Evolutionary conservation across 129 eudicot species (phyloP).

Genomic region (Heracleum sosnowskyi): DNA sequence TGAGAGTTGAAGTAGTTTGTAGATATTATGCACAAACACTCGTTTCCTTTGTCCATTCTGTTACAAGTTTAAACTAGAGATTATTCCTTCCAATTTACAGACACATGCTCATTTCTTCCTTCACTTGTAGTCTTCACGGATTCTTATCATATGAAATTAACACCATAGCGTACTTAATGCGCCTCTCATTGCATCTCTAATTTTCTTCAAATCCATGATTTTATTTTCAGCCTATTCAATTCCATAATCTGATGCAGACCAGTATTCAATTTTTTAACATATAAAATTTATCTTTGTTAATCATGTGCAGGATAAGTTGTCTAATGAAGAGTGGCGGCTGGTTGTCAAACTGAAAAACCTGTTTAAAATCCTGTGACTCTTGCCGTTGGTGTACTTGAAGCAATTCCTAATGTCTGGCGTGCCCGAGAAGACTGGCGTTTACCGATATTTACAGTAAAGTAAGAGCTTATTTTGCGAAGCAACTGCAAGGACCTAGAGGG

Average conservation of each 20-base stretch:
- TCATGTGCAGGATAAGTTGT: conserved; percentile 54
- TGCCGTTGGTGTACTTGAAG: neutral
- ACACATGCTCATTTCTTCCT: neutral
- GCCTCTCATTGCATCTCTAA: neutral
- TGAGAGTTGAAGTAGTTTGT: neutral
- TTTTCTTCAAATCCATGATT: neutral
- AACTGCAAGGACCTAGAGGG: neutral
- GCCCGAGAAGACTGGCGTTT: neutral
- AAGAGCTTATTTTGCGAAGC: neutral
- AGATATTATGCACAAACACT: neutral
- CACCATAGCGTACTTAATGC: neutral
- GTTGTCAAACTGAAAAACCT: conserved; percentile 63
- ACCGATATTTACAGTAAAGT: neutral
- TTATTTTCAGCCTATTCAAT: neutral
- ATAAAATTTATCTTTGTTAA: neutral
- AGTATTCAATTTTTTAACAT: neutral
- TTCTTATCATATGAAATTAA: neutral
- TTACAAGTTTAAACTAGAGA: neutral
- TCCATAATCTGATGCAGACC: neutral
- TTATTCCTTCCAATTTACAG: neutral
- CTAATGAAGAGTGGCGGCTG: conserved; percentile 64
- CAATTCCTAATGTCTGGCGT: neutral
- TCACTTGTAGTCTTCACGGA: neutral
- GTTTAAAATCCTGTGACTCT: conserved; percentile 65
- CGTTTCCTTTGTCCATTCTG: neutral